phyloP scores from a whole-genome alignment of 2,329 filamentous ascomycete species.

The Mariannaea elegans region DNA sequence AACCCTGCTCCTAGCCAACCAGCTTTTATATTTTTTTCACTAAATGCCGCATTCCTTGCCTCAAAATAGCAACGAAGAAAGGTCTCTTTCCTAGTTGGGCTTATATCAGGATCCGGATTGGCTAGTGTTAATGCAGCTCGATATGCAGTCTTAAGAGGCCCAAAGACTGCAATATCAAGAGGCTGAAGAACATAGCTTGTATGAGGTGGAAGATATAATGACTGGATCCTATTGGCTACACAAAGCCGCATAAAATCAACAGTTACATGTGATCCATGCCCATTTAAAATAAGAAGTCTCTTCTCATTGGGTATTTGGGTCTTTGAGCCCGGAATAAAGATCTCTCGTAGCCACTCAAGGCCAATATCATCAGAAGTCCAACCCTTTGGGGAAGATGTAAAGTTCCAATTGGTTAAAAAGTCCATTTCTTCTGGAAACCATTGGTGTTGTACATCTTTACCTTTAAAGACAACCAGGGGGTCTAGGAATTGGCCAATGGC shows the following conservation, averaged over 20 bases:
- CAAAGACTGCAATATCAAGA: too few relatives aligned
- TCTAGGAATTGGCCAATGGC: too few relatives aligned
- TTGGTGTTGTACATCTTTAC: not conserved
- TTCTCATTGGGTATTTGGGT: not conserved
- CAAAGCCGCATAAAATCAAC: not conserved
- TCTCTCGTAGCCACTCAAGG: not conserved
- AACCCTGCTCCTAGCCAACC: not conserved
- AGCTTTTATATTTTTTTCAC: not conserved
- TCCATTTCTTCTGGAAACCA: not conserved
- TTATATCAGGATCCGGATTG: not conserved
- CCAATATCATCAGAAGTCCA: not conserved
- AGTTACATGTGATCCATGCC: not conserved
- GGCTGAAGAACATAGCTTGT: not conserved
- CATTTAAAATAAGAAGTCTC: not conserved
- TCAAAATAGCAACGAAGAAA: too few relatives aligned
- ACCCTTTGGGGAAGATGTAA: not conserved
- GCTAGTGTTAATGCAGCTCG: not conserved
- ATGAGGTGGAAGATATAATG: not conserved
- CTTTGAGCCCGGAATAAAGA: not conserved
- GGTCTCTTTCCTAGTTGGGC: conserved; percentile 4
- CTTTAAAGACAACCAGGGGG: too few relatives aligned
- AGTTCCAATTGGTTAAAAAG: not conserved
- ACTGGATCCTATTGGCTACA: too few relatives aligned
- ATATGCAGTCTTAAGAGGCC: too few relatives aligned
- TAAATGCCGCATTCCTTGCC: not conserved